A percentile compares a stretch with the other conserved stretches of the same genome.
These are phyloP conservation scores for Decorospora gaudefroyi DNA, from an alignment of 2,329 filamentous ascomycete genomes.

Conservation along the genomic window DNA sequence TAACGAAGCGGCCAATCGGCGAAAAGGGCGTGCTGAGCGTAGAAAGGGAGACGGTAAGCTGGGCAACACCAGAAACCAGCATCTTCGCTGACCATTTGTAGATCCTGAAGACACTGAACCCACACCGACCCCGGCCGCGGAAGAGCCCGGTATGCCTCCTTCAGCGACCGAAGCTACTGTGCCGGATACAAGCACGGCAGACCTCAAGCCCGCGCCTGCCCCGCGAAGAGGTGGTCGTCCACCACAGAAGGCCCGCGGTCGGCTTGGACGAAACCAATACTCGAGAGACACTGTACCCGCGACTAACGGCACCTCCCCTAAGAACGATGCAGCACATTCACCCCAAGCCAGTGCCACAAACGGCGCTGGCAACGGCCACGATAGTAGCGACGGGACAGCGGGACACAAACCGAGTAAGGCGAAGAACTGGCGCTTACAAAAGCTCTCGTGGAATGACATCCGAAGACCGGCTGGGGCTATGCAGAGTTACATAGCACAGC, in stretches of 20 bases:
- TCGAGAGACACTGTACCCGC: constrained; percentile 42
- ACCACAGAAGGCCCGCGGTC: constrained; percentile 39
- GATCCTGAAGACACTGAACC: constrained; percentile 37
- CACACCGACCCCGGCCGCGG: constrained; percentile 29
- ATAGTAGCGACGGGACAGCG: constrained; percentile 61
- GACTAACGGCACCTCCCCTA: constrained; percentile 42
- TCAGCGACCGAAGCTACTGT: constrained; percentile 31
- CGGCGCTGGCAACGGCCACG: constrained; percentile 46
- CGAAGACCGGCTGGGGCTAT: constrained; percentile 81
- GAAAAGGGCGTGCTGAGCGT: constrained; percentile 80
- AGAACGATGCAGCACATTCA: constrained; percentile 37
- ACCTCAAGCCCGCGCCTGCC: constrained; percentile 35
- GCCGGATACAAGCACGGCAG: constrained; percentile 32
- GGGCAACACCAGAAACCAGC: constrained; percentile 17
- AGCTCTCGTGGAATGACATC: constrained; percentile 84
- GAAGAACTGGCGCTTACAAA: constrained; percentile 59
- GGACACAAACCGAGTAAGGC: constrained; percentile 64
- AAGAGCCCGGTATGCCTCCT: constrained; percentile 34
- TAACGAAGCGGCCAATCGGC: constrained; percentile 74
- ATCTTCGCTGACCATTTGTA: constrained; percentile 29
- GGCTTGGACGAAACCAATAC: constrained; percentile 48
- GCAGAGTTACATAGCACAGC: constrained; percentile 85
- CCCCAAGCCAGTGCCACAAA: constrained; percentile 42
- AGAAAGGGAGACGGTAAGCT: constrained; percentile 76
- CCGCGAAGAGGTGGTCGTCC: constrained; percentile 44